phyloP scores from a whole-genome alignment of 768 basidiomycete species.

The Boletus speciosus region DNA sequence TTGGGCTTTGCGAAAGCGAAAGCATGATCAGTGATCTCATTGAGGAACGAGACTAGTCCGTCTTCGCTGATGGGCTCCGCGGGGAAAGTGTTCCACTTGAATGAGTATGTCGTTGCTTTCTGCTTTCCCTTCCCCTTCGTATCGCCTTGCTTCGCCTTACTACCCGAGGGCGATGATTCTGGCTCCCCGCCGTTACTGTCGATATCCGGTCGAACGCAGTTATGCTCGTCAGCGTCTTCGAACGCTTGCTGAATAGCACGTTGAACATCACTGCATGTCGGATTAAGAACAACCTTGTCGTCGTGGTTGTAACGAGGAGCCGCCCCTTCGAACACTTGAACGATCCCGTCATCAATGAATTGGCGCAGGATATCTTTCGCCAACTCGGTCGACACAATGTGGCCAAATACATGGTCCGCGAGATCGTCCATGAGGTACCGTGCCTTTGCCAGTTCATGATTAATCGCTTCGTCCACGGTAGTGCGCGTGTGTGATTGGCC shows the following conservation, averaged over 20 bases:
- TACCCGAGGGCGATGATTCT: not conserved
- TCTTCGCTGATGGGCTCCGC: not conserved
- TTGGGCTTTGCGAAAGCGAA: not conserved
- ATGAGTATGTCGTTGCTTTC: not conserved
- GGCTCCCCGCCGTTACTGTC: not conserved
- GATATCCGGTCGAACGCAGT: not conserved
- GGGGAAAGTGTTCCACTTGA: slow-evolving; percentile 4
- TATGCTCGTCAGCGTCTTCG: not conserved
- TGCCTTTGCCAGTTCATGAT: slow-evolving; percentile 3
- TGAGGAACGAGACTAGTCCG: slow-evolving; percentile 6
- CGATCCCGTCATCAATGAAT: not conserved
- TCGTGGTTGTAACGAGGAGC: not conserved
- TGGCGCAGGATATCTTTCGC: not conserved
- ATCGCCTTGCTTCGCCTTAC: not conserved
- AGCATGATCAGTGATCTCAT: slow-evolving; percentile 6
- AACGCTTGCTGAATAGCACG: not conserved
- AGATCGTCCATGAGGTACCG: not conserved
- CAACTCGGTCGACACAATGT: not conserved
- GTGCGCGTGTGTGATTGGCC: not conserved
- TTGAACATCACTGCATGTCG: not conserved
- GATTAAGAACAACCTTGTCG: not conserved
- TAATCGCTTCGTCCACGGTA: not conserved
- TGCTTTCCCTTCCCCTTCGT: not conserved
- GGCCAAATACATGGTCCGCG: slow-evolving; percentile 5
- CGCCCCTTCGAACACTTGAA: not conserved